Conservation (phyloP, 768 basidiomycete genomes). For the Suillus hirtellus region DNA sequence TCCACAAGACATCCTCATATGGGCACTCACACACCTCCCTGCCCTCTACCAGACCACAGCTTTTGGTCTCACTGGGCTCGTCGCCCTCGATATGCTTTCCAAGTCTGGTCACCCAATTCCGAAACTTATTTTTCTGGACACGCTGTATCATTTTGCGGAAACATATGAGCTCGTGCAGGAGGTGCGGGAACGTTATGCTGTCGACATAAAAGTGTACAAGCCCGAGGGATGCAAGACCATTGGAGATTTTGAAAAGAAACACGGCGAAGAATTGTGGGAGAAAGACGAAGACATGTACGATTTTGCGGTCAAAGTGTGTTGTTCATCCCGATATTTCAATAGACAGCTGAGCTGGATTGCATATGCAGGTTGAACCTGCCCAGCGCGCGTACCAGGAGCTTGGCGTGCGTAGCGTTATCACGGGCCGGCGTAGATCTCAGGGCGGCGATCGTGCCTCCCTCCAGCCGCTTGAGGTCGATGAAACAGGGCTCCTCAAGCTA, state of each 20-base stretch:
- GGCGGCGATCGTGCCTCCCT: slow-evolving; percentile 86
- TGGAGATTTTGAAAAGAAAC: slow-evolving; percentile 74
- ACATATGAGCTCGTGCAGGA: slow-evolving; percentile 87
- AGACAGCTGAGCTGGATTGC: neutral
- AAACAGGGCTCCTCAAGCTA: slow-evolving; percentile 87
- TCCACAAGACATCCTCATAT: slow-evolving; percentile 82
- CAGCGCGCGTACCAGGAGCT: slow-evolving; percentile 82
- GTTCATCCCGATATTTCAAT: neutral
- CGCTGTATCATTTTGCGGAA: slow-evolving; percentile 93
- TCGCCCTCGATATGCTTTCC: slow-evolving; percentile 92
- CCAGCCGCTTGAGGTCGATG: slow-evolving; percentile 86
- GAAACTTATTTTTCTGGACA: slow-evolving; percentile 95
- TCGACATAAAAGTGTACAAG: slow-evolving; percentile 73
- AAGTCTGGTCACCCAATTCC: slow-evolving; percentile 54
- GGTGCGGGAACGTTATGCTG: slow-evolving; percentile 75
- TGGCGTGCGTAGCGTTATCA: slow-evolving; percentile 83
- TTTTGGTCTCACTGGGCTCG: slow-evolving; percentile 93
- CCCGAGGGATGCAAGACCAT: slow-evolving; percentile 70
- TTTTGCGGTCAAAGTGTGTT: slow-evolving; percentile 81
- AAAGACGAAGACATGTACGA: slow-evolving; percentile 86
- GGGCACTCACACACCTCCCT: slow-evolving; percentile 82
- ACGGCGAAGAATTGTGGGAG: slow-evolving; percentile 87
- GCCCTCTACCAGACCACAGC: slow-evolving; percentile 92
- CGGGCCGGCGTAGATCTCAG: slow-evolving; percentile 92
- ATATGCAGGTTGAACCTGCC: slow-evolving; percentile 78